phyloP scores from a whole-genome alignment of 2,329 filamentous ascomycete species.

The Celoporthe dispersa region DNA sequence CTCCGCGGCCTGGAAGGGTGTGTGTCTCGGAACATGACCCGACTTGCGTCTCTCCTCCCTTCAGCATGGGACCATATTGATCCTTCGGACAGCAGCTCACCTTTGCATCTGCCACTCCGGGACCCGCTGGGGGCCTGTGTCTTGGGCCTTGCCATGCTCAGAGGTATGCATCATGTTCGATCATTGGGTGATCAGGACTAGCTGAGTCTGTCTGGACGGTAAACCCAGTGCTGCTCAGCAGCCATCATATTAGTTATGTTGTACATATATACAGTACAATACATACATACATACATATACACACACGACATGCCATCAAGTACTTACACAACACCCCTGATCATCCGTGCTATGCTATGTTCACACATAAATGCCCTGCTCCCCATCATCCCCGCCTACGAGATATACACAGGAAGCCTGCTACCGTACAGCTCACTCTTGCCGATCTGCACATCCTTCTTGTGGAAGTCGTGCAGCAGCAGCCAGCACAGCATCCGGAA shows the following conservation, averaged over 20 bases:
- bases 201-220: no score
- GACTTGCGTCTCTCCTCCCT: neutral
- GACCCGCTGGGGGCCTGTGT: neutral
- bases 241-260: neutral
- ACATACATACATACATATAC: neutral
- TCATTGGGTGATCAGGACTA: neutral
- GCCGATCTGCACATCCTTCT: constrained; percentile 55
- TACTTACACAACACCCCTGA: neutral
- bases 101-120: neutral
- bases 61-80: neutral
- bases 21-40: neutral
- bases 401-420: constrained; percentile 60
- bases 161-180: neutral
- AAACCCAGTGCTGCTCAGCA: no score
- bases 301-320: neutral
- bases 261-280: neutral
- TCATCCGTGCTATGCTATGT: neutral
- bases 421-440: constrained; percentile 59
- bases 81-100: neutral
- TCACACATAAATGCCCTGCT: neutral
- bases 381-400: constrained; percentile 34
- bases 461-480: constrained; percentile 61
- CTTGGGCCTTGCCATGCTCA: neutral
- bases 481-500: constrained; percentile 65
- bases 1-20: neutral